Conservation (phyloP, 768 basidiomycete species). For the Tephrocybe sp. region DNA sequence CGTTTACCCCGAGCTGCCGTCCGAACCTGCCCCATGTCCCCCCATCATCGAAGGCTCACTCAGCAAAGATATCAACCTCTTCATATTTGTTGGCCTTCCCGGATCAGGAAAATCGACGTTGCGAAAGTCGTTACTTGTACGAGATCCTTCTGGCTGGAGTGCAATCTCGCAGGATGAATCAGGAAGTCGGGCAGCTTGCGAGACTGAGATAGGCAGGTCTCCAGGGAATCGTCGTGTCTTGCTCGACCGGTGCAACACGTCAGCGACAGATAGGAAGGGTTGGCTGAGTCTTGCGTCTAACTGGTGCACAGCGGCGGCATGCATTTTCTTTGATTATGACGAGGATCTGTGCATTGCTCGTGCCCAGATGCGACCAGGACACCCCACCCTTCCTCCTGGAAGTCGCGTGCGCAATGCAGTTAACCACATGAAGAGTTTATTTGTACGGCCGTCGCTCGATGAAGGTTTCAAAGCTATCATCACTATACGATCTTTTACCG, state of each 20-base stretch:
- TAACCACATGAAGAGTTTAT: constrained; percentile 47
- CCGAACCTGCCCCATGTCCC: constrained; percentile 48
- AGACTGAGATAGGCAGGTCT: constrained; percentile 44
- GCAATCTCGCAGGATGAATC: constrained; percentile 56
- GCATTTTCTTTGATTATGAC: constrained; percentile 56
- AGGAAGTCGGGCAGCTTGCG: constrained; percentile 47
- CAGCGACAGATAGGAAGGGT: constrained; percentile 40
- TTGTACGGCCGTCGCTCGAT: constrained; percentile 41
- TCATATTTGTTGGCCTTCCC: constrained; percentile 58
- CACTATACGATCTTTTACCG: constrained; percentile 47
- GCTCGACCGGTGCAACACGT: constrained; percentile 57
- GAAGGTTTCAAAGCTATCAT: constrained; percentile 55
- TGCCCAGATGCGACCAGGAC: constrained; percentile 54
- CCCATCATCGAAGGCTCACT: constrained; percentile 42
- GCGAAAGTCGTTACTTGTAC: constrained; percentile 41
- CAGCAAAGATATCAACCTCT: constrained; percentile 35
- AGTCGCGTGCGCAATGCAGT: constrained; percentile 53
- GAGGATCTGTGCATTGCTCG: constrained; percentile 47
- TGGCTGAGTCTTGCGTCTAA: constrained; percentile 51
- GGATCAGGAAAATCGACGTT: constrained; percentile 63
- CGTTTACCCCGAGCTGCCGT: constrained; percentile 45
- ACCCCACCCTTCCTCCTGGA: constrained; percentile 58
- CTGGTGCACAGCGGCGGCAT: constrained; percentile 44
- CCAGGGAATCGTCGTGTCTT: constrained; percentile 39
- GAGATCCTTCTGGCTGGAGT: constrained; percentile 42